These are phyloP conservation scores for Chaetomium strumarium DNA, from an alignment of 2,329 filamentous ascomycete species.

Conservation along the genomic window DNA sequence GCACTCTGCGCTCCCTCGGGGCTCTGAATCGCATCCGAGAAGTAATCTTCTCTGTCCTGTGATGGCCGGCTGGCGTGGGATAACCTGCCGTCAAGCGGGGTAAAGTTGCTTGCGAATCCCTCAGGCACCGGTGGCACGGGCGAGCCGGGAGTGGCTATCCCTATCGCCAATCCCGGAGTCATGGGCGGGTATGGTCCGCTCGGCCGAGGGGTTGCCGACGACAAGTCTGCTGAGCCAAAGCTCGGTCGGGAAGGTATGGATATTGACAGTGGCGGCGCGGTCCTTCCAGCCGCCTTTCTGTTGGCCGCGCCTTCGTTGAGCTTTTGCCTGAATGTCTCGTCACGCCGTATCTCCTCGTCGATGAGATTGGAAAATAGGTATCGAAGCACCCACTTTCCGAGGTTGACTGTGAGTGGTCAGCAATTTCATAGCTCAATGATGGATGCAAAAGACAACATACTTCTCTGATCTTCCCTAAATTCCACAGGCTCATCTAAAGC, in stretches of 20 bases:
- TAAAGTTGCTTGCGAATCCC: conserved; percentile 37
- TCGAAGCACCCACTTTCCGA: conserved; percentile 92
- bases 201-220: conserved; percentile 55
- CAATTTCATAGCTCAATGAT: not conserved
- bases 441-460: conserved; percentile 42
- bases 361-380: conserved; percentile 88
- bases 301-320: conserved; percentile 60
- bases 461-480: conserved; percentile 89
- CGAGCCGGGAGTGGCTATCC: conserved; percentile 61
- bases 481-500: conserved; percentile 66
- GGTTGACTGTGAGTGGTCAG: conserved; percentile 62
- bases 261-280: conserved; percentile 57
- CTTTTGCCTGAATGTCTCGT: conserved; percentile 65
- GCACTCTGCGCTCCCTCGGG: conserved; percentile 40
- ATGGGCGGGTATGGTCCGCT: conserved; percentile 56
- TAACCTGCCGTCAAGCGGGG: conserved; percentile 48
- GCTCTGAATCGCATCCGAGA: conserved; percentile 55
- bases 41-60: conserved; percentile 68
- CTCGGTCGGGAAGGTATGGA: conserved; percentile 35
- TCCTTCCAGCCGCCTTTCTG: conserved; percentile 47
- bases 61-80: conserved; percentile 56
- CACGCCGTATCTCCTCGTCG: conserved; percentile 81
- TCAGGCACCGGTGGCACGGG: conserved; percentile 46
- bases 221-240: conserved; percentile 39
- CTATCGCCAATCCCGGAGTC: conserved; percentile 74